phyloP scores from a whole-genome alignment of 129 eudicot species.

The Calendula officinalis region DNA sequence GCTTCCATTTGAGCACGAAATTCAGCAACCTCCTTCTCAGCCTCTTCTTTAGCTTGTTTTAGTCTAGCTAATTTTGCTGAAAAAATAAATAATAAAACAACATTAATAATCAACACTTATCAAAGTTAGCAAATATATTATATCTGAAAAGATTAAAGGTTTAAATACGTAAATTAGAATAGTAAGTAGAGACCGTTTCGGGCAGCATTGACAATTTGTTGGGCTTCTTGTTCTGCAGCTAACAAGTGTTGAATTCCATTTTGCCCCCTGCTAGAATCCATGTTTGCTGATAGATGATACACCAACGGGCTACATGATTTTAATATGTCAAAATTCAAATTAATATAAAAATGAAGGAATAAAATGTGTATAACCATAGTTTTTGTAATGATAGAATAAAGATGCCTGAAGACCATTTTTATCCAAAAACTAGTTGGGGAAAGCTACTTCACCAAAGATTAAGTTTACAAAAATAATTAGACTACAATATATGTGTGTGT shows the following conservation, averaged over 20 bases:
- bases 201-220: slow-evolving; percentile 81
- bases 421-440: no score
- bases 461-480: no score
- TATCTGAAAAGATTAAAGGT: not conserved
- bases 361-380: no score
- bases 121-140: not conserved
- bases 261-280: slow-evolving; percentile 77
- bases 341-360: no score
- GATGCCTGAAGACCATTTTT: no score
- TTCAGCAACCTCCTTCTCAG: slow-evolving; percentile 82
- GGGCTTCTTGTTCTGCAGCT: slow-evolving; percentile 96
- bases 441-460: no score
- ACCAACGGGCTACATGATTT: slow-evolving; percentile 6
- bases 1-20: slow-evolving; percentile 90
- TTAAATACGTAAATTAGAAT: not conserved
- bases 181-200: slow-evolving; percentile 13
- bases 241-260: slow-evolving; percentile 82
- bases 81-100: not conserved
- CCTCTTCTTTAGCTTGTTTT: slow-evolving; percentile 90
- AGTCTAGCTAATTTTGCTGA: slow-evolving; percentile 80
- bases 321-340: not conserved
- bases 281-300: slow-evolving; percentile 21
- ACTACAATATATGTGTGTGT: no score
- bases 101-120: slow-evolving; percentile 2
- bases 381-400: no score